Evolutionary conservation across 163 green algal genomes (phyloP).

Genomic region (Chlamydomonas reinhardtii): DNA sequence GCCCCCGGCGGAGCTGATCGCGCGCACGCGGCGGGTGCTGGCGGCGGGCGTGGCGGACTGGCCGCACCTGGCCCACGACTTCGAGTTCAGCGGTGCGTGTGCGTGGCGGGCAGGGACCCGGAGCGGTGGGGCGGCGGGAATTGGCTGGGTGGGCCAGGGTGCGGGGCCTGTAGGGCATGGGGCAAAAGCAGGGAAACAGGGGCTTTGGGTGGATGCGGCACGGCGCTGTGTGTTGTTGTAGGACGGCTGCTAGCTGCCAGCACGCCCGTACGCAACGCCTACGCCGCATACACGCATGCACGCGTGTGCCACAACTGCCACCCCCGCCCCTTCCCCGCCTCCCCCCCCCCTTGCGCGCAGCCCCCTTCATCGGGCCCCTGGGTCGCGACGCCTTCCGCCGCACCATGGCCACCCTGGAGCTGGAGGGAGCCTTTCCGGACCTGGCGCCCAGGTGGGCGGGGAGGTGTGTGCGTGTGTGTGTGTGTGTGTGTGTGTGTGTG

Average conservation of each 20-base stretch:
- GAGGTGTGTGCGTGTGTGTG: neutral
- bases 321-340: too few relatives aligned
- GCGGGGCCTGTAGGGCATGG: too few relatives aligned
- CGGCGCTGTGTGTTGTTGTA: too few relatives aligned
- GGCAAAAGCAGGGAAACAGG: too few relatives aligned
- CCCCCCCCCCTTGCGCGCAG: neutral
- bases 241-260: too few relatives aligned
- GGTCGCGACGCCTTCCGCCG: conserved; percentile 50
- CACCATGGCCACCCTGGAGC: conserved; percentile 57
- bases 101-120: neutral
- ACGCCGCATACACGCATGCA: neutral
- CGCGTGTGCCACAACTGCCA: too few relatives aligned
- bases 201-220: too few relatives aligned
- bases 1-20: conserved; percentile 5
- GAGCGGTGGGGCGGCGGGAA: neutral
- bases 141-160: too few relatives aligned
- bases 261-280: too few relatives aligned
- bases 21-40: neutral
- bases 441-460: conserved; percentile 43
- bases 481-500: too few relatives aligned
- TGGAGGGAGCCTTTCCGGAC: conserved; percentile 69
- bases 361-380: conserved; percentile 72
- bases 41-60: neutral
- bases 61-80: conserved; percentile 54
- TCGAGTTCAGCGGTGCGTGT: conserved; percentile 56